Conservation (phyloP, 768 basidiomycete genomes). For the Serendipita sp. region DNA sequence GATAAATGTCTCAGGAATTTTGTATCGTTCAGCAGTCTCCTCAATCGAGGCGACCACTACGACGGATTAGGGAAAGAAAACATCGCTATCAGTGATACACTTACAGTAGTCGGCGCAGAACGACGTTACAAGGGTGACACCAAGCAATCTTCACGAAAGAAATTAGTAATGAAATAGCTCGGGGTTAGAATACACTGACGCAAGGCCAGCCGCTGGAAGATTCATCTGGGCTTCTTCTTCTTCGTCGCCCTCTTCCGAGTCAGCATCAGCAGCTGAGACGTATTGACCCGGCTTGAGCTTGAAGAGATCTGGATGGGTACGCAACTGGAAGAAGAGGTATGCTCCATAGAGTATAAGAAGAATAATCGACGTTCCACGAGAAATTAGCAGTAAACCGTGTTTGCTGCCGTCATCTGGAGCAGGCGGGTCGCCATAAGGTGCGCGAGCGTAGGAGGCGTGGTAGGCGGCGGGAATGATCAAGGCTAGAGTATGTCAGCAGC, state of each 20-base stretch:
- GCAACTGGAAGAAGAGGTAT: constrained; percentile 62
- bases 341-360: constrained; percentile 58
- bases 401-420: constrained; percentile 17
- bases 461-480: constrained; percentile 88
- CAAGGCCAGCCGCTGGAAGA: constrained; percentile 42
- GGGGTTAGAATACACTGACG: constrained; percentile 20
- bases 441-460: constrained; percentile 18
- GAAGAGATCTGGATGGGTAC: constrained; percentile 12
- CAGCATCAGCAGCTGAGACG: constrained; percentile 20
- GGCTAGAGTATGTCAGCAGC: constrained; percentile 24
- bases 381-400: constrained; percentile 55
- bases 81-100: constrained; percentile 18
- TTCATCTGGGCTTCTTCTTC: constrained; percentile 49
- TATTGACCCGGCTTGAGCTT: constrained; percentile 11
- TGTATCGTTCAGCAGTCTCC: constrained; percentile 67
- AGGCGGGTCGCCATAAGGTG: constrained; percentile 14
- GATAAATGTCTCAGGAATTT: constrained; percentile 73
- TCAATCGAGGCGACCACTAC: constrained; percentile 84
- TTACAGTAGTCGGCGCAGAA: constrained; percentile 79
- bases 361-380: constrained; percentile 64
- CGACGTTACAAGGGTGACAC: constrained; percentile 64
- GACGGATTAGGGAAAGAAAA: neutral
- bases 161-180: neutral
- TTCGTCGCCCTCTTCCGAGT: constrained; percentile 27
- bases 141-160: constrained; percentile 36